A percentile compares a stretch with the other conserved stretches of the same genome.
phyloP scores from a whole-genome alignment of 1,139 yeast genomes.

The Lodderomyces pseudojiufengensis region DNA sequence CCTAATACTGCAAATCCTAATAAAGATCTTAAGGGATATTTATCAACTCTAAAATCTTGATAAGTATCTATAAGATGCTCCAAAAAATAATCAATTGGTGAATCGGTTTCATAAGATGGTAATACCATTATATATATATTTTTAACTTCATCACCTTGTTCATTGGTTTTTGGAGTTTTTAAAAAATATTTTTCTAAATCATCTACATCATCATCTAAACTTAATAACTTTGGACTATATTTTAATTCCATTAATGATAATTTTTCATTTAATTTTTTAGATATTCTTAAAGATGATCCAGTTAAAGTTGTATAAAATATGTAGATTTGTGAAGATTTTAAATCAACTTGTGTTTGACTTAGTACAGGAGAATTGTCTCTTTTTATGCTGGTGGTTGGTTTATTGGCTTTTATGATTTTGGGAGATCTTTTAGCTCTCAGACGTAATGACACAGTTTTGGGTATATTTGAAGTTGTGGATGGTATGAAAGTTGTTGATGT shows the following conservation, averaged over 20 bases:
- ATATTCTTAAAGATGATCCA: conserved; percentile 74
- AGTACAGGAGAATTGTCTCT: conserved; percentile 22
- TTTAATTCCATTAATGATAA: conserved; percentile 30
- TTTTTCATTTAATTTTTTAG: conserved; percentile 44
- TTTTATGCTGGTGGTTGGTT: conserved; percentile 17
- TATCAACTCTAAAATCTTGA: conserved; percentile 82
- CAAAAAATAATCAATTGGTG: conserved; percentile 84
- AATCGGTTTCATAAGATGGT: conserved; percentile 91
- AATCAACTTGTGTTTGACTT: conserved; percentile 29
- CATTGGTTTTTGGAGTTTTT: conserved; percentile 45
- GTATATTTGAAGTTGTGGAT: conserved; percentile 20
- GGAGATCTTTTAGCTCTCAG: conserved; percentile 32
- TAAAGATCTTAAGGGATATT: conserved; percentile 63
- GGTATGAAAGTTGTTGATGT: conserved; percentile 36
- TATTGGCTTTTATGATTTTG: conserved; percentile 37
- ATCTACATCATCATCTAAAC: conserved; percentile 76
- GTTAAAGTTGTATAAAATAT: conserved; percentile 84
- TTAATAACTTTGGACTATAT: conserved; percentile 51
- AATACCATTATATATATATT: conserved; percentile 70
- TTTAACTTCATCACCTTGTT: conserved; percentile 15
- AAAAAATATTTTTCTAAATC: conserved; percentile 83
- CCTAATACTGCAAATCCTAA: conserved; percentile 86
- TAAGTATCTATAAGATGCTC: conserved; percentile 78
- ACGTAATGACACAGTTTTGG: conserved; percentile 16
- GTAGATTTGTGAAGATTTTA: conserved; percentile 46